Conservation (phyloP, 345 rosid genomes). For the Melaleuca quinquenervia region DNA sequence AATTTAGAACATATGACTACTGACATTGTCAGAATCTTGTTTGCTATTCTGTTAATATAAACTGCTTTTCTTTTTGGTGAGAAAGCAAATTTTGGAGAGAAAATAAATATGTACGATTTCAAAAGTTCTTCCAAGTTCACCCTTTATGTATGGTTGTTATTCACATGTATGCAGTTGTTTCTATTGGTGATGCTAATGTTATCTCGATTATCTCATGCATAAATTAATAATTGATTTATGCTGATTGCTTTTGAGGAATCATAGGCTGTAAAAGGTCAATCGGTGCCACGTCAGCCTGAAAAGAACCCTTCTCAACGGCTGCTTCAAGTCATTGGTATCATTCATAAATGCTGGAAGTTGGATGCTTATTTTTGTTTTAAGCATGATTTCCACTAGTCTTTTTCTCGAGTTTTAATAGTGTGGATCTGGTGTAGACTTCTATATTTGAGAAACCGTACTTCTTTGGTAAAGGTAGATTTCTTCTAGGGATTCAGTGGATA, state of each 20-base stretch:
- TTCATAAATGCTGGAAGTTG: neutral
- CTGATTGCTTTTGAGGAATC: neutral
- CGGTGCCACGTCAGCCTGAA: conserved; percentile 43
- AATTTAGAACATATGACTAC: neutral
- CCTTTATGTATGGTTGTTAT: neutral
- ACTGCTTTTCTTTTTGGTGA: neutral
- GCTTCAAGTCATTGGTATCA: conserved; percentile 84
- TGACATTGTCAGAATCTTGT: neutral
- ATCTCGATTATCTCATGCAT: neutral
- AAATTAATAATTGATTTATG: neutral
- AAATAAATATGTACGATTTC: neutral
- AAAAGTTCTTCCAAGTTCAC: neutral
- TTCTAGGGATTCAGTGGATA: neutral
- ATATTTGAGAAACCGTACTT: neutral
- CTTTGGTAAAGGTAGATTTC: neutral
- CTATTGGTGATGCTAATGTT: neutral
- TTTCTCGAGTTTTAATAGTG: neutral
- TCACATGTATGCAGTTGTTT: neutral
- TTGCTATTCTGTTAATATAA: neutral
- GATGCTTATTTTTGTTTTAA: neutral
- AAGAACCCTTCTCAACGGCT: conserved; percentile 61
- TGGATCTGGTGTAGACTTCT: neutral
- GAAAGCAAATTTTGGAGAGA: neutral
- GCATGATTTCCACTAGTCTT: neutral
- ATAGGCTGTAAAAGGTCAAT: conserved; percentile 57